Base-by-base conservation (phyloP, 202 grass and related monocot species). In the Setaria viridis region DNA sequence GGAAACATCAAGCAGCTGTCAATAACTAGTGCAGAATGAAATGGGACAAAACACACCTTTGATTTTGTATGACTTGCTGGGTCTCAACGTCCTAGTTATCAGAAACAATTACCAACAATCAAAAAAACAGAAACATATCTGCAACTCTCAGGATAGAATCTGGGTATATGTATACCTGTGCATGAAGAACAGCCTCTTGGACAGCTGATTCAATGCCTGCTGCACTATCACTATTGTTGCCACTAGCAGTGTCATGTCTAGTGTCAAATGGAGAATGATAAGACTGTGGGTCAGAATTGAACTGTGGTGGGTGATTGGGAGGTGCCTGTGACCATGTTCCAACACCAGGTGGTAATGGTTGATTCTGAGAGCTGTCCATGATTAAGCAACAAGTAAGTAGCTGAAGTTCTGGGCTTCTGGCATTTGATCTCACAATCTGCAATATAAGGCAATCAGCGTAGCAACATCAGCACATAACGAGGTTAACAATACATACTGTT, bases 21-120 rank as follows among this genome's bases (percentile, higher is more conserved):
- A 78, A 30, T 62, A 59, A 67, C n/a, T 75, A 42, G 78, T 37
- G 87, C 42, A 83, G 35, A 81, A 77, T 55, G 11, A 63, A 70
- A 87, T 46, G 19, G 75, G 57, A 74, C 39, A 13, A 72, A 77
- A 89, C 67, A 63, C 79, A 98, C 93, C 96, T 96, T 91, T 91
- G 93, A 65, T 87, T 94, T 55, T 99, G 91, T 78, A 99, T 96
- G 41, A 96, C 80, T 90, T 94, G 90, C 64, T 94, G 93, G 7
- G 90, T 94, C 80, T 90, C 86, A 82, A 99, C 88, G 76, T 99
- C 97, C 97, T 99, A 77, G 82, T 90, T 75, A 88, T 70, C 54
- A 91, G 33, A 77, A 87, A 70, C 35, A 80, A 82, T 33, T 5
- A 92, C 11, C n/a, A 58, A 0, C 51, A 55, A 77, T 86, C 84